Conservation (phyloP, 2,329 filamentous ascomycete genomes). For the Apiospora kogelbergensis region DNA sequence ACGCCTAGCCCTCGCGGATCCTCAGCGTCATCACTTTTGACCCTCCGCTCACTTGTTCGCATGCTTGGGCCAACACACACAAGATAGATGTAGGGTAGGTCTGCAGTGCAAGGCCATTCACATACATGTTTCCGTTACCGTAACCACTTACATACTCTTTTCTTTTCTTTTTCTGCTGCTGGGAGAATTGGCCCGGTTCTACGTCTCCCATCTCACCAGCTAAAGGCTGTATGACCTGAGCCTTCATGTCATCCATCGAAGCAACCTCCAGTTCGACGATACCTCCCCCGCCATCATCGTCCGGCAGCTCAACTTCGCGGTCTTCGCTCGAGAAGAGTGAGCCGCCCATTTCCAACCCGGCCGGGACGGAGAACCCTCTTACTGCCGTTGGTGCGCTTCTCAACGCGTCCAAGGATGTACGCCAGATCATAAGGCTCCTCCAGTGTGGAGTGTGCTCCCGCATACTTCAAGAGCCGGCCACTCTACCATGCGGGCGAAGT, state of each 20-base stretch:
- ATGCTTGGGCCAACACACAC: not conserved
- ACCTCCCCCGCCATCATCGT: constrained; percentile 20
- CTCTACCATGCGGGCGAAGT: constrained; percentile 78
- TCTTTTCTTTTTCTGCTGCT: not conserved
- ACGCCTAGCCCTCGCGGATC: not conserved
- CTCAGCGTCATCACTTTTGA: constrained; percentile 10
- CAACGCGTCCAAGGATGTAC: constrained; percentile 53
- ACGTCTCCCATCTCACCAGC: not conserved
- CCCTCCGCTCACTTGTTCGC: not conserved
- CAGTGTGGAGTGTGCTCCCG: constrained; percentile 76
- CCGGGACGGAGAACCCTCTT: constrained; percentile 20
- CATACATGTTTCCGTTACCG: not conserved
- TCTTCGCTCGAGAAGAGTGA: constrained; percentile 20
- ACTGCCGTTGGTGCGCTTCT: constrained; percentile 31
- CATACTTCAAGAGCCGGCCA: constrained; percentile 67
- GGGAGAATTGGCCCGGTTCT: not conserved
- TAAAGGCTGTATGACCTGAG: not conserved
- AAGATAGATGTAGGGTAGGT: constrained; percentile 1
- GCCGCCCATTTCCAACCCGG: constrained; percentile 15
- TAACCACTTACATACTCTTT: not conserved
- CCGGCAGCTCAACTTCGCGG: constrained; percentile 18
- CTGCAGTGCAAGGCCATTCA: not conserved
- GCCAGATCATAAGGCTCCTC: constrained; percentile 69
- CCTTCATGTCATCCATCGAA: constrained; percentile 30
- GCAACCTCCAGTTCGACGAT: constrained; percentile 19